Base-by-base conservation (phyloP, 2,329 filamentous ascomycete species). In the Pseudogymnoascus sp. region DNA sequence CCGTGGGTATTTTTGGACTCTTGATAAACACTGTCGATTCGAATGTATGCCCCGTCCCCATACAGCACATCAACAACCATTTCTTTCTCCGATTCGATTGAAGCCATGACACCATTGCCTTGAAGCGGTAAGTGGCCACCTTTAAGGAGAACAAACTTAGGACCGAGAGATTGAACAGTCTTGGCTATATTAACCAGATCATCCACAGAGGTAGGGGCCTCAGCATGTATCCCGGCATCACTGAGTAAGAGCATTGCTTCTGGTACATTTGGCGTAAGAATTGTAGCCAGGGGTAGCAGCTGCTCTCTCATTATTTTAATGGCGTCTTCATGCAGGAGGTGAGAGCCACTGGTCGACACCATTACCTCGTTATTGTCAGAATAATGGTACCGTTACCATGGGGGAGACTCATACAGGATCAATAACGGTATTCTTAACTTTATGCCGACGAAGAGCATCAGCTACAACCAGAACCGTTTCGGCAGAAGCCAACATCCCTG, bases 91-190 rank as follows among this genome's bases (percentile, higher is more conserved):
- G 80, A 79, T 1, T 84, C 79, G 0, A 73, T 77, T 50, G 76
- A 78, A 0, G 90, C 87, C 0, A 83, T 81, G 5, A 78, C 79
- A 21, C 85, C 79, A 59, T 88, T 83, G 60, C 78, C 80, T 4
- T 81, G 86, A 66, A 97, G 82, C 1, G 93, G 92, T n/a, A 88
- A 75, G 76, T 97, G 94, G 0, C 93, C 93, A 44, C 93, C 93
- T 75, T 97, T 97, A 64, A 97, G 79, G 8, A 97, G 81, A 31
- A 97, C 89, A 77, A 88, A 92, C 67, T 84, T 82, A 0, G 92
- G 87, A 0, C 92, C 92, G 0, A 96, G 78, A 1, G 75, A 73
- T 40, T 85, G 83, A 6, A 96, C 79, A 11, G 78, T 77, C 66
- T 82, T 84, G 0, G 89, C 91, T 35, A 96, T 79, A 0, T 75